Conservation (phyloP, 352 stramenopile species). For the Globisporangium cylindrosporum region DNA sequence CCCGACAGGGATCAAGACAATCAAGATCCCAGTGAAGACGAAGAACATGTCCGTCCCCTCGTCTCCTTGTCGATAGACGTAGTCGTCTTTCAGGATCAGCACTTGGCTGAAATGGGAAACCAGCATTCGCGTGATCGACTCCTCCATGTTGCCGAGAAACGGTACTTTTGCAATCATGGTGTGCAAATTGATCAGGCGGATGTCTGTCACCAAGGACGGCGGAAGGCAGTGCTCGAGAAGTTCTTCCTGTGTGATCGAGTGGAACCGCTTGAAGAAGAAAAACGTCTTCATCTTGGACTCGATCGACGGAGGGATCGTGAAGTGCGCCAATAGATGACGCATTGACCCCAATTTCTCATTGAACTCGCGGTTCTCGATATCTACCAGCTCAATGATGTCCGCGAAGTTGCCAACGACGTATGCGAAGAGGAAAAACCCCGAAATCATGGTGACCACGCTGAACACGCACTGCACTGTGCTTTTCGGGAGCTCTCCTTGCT, state of each 20-base stretch:
- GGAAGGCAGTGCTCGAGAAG: slow-evolving; percentile 42
- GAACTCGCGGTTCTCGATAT: slow-evolving; percentile 51
- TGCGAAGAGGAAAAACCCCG: slow-evolving; percentile 42
- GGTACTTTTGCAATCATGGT: slow-evolving; percentile 55
- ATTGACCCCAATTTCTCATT: slow-evolving; percentile 43
- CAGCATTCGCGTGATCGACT: slow-evolving; percentile 48
- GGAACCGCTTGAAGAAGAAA: slow-evolving; percentile 52
- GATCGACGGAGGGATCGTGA: slow-evolving; percentile 33
- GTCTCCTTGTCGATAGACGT: slow-evolving; percentile 40
- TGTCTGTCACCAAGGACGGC: slow-evolving; percentile 50
- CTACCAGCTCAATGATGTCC: slow-evolving; percentile 41
- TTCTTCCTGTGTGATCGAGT: slow-evolving; percentile 53
- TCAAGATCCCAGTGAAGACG: slow-evolving; percentile 46
- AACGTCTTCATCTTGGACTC: slow-evolving; percentile 40
- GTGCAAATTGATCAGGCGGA: slow-evolving; percentile 43
- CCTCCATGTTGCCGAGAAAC: slow-evolving; percentile 45
- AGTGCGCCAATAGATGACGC: slow-evolving; percentile 39
- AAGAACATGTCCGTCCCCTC: slow-evolving; percentile 64
- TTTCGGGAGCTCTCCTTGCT: slow-evolving; percentile 35
- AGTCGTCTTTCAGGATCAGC: slow-evolving; percentile 38
- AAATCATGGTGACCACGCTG: slow-evolving; percentile 38
- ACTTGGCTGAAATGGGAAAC: slow-evolving; percentile 49
- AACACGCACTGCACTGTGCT: slow-evolving; percentile 33
- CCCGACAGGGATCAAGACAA: slow-evolving; percentile 26
- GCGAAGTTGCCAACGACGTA: slow-evolving; percentile 50